Evolutionary conservation across 352 stramenopile species (phyloP).

Genomic region (Phytophthora podocarpi): DNA sequence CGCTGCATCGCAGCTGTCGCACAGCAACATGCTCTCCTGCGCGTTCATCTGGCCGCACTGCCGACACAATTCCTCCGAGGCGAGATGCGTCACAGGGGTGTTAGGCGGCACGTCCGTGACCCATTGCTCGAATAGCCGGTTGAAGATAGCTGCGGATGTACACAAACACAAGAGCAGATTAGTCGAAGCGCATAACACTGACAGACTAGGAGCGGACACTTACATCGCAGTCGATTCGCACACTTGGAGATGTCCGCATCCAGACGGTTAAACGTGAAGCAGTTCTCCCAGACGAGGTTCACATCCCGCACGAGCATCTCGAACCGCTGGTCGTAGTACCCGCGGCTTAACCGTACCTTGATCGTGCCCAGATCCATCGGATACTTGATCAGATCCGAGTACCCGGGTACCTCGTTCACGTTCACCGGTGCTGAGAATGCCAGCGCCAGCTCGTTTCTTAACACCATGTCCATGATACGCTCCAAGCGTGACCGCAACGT

Average conservation of each 20-base stretch:
- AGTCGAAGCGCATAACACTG: not conserved
- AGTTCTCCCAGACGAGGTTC: conserved; percentile 85
- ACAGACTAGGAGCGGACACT: conserved; percentile 21
- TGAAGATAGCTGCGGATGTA: conserved; percentile 65
- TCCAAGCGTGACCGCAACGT: conserved; percentile 63
- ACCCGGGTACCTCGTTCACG: conserved; percentile 68
- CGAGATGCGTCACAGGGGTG: conserved; percentile 57
- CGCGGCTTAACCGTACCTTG: conserved; percentile 67
- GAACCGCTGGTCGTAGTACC: conserved; percentile 65
- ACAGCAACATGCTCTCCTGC: conserved; percentile 81
- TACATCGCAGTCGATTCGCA: conserved; percentile 80
- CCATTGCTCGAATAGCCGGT: conserved; percentile 82
- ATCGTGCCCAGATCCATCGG: conserved; percentile 95
- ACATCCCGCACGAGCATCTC: conserved; percentile 68
- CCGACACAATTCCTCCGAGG: conserved; percentile 73
- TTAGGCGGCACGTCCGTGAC: conserved; percentile 56
- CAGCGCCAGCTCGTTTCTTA: conserved; percentile 69
- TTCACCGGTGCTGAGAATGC: conserved; percentile 79
- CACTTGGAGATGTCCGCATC: conserved; percentile 83
- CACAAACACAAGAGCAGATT: conserved; percentile 16
- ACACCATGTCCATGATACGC: conserved; percentile 60
- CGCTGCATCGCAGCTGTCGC: conserved; percentile 83
- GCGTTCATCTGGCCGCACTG: conserved; percentile 66
- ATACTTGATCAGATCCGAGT: conserved; percentile 67
- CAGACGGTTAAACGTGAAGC: conserved; percentile 83